Evolutionary conservation across 2,329 filamentous ascomycete species (phyloP).

Genomic region (Cladosporium velox): DNA sequence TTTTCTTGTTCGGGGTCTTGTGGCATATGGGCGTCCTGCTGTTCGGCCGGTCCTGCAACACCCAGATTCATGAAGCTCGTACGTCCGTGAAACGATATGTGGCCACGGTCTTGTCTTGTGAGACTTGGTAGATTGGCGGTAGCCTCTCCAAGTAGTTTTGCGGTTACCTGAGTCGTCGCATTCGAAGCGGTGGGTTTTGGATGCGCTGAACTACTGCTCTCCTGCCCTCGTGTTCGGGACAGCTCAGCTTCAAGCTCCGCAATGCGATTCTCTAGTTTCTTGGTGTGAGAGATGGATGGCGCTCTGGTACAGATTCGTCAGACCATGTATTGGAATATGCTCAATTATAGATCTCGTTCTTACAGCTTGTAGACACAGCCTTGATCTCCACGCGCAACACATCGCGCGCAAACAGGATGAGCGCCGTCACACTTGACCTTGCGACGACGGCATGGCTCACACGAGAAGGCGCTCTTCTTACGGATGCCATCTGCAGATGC

Average conservation of each 20-base stretch:
- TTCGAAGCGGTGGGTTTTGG: background rate
- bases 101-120: slow-evolving; percentile 5
- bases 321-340: background rate
- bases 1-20: slow-evolving; percentile 11
- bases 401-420: slow-evolving; percentile 13
- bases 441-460: slow-evolving; percentile 11
- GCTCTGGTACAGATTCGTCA: background rate
- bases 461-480: slow-evolving; percentile 19
- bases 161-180: background rate
- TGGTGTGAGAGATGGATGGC: slow-evolving; percentile 13
- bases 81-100: slow-evolving; percentile 18
- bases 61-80: slow-evolving; percentile 16
- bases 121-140: slow-evolving; percentile 14
- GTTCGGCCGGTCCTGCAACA: slow-evolving; percentile 9
- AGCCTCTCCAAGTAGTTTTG: slow-evolving; percentile 4
- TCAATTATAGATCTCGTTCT: background rate
- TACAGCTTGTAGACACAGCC: slow-evolving; percentile 14
- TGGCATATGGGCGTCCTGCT: background rate
- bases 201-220: background rate
- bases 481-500: slow-evolving; percentile 10
- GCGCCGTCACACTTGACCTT: slow-evolving; percentile 19
- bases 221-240: background rate
- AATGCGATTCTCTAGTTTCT: slow-evolving; percentile 13
- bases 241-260: slow-evolving; percentile 10
- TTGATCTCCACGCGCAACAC: slow-evolving; percentile 10